phyloP scores from a whole-genome alignment of 1,139 yeast species.

The Schizosaccharomyces versatilis region DNA sequence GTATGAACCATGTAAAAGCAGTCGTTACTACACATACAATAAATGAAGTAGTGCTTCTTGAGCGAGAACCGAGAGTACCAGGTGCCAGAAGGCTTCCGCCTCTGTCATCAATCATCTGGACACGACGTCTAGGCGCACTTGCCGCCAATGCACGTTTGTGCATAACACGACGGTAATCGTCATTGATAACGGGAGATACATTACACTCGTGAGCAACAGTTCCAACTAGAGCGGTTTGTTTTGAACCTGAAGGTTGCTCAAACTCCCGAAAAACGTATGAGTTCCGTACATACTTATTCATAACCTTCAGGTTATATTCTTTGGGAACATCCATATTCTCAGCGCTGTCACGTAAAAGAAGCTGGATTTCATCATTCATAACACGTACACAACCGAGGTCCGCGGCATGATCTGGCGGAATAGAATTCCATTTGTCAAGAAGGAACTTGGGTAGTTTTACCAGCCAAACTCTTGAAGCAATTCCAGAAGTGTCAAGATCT shows the following conservation, averaged over 20 bases:
- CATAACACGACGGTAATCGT: slow-evolving; percentile 7
- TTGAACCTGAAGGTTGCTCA: slow-evolving; percentile 23
- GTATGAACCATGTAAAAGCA: neutral
- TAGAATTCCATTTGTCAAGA: slow-evolving; percentile 58
- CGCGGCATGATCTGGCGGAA: slow-evolving; percentile 25
- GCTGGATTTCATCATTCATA: slow-evolving; percentile 3
- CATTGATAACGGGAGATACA: slow-evolving; percentile 9
- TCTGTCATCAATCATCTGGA: slow-evolving; percentile 9
- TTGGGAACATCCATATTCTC: slow-evolving; percentile 2
- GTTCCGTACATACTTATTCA: neutral
- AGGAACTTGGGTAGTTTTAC: slow-evolving; percentile 74
- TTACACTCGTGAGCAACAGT: slow-evolving; percentile 51
- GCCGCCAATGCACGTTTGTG: slow-evolving; percentile 7
- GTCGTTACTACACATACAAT: neutral
- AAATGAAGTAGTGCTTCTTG: slow-evolving; percentile 4
- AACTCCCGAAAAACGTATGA: neutral
- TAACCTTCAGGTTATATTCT: neutral
- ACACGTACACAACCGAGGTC: slow-evolving; percentile 67
- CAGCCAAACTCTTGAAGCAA: slow-evolving; percentile 51
- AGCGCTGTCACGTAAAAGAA: neutral
- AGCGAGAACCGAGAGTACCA: slow-evolving; percentile 5
- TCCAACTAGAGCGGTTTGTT: slow-evolving; percentile 51
- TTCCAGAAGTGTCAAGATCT: slow-evolving; percentile 22
- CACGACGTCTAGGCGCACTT: slow-evolving; percentile 8
- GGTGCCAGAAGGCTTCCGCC: slow-evolving; percentile 5